These are phyloP conservation scores for Saccharomycopsis oosterbeekiorum DNA, from an alignment of 805 yeast genomes.

Conservation along the genomic window DNA sequence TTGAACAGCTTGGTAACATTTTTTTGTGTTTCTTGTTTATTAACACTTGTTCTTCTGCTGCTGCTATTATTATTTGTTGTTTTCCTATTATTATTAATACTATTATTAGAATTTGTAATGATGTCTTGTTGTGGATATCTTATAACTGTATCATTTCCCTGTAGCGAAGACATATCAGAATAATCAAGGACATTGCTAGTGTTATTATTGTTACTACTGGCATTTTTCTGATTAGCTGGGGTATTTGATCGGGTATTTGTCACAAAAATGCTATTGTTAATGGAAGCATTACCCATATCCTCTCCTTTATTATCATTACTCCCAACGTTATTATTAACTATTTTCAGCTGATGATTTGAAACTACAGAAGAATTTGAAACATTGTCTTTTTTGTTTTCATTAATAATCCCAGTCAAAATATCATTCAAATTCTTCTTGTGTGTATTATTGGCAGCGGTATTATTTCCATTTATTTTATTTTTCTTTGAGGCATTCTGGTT, in stretches of 20 bases:
- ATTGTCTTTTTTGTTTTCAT: background rate
- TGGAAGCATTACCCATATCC: background rate
- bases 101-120: background rate
- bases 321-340: background rate
- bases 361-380: background rate
- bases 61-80: background rate
- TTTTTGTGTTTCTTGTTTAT: background rate
- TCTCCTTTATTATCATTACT: background rate
- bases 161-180: background rate
- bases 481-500: constrained; percentile 2
- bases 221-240: background rate
- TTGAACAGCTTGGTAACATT: background rate
- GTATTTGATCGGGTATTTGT: background rate
- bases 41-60: background rate
- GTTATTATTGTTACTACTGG: background rate
- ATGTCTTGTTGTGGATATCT: background rate
- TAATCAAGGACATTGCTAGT: background rate
- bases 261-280: background rate
- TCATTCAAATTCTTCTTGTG: constrained; percentile 3
- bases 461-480: constrained; percentile 3
- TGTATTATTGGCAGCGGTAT: background rate
- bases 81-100: background rate
- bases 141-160: background rate
- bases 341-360: background rate
- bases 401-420: background rate